phyloP scores from a whole-genome alignment of 192 early-diverging fungal genomes.

The Mortierella claussenii region DNA sequence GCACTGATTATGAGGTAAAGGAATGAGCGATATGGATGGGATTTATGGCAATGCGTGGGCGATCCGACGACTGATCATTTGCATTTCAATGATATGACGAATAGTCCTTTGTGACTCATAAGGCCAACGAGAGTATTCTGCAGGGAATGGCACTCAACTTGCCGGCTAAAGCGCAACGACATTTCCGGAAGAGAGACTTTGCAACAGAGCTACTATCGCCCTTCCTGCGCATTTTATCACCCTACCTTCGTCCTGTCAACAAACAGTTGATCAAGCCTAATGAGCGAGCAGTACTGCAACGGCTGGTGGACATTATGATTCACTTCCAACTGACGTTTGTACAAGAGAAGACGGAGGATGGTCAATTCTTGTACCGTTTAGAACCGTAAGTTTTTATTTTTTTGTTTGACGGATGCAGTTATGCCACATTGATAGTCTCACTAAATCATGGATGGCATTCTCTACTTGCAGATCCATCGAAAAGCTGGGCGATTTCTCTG shows the following conservation, averaged over 20 bases:
- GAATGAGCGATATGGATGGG: too few relatives aligned
- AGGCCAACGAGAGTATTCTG: slow-evolving; percentile 66
- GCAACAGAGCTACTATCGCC: slow-evolving; percentile 70
- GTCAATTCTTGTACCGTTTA: slow-evolving; percentile 65
- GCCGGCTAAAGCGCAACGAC: slow-evolving; percentile 57
- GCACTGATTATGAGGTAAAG: slow-evolving; percentile 77
- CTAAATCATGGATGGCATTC: not conserved
- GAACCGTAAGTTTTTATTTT: slow-evolving; percentile 77
- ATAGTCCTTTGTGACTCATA: slow-evolving; percentile 56
- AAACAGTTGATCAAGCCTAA: slow-evolving; percentile 63
- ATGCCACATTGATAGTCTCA: not conserved
- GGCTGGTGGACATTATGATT: slow-evolving; percentile 76
- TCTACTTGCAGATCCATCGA: slow-evolving; percentile 56
- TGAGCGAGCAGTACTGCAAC: slow-evolving; percentile 64
- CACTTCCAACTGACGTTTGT: slow-evolving; percentile 75
- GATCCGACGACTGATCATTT: not conserved
- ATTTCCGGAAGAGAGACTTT: slow-evolving; percentile 57
- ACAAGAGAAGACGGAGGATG: slow-evolving; percentile 74
- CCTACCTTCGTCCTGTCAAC: slow-evolving; percentile 76
- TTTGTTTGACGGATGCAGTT: not conserved
- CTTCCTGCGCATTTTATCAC: slow-evolving; percentile 82
- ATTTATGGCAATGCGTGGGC: too few relatives aligned
- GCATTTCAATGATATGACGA: not conserved
- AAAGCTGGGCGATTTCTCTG: slow-evolving; percentile 55
- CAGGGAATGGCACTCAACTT: slow-evolving; percentile 60